Base-by-base conservation (phyloP, 2,329 filamentous ascomycete genomes). In the Fusarium neocosmosporiellum region DNA sequence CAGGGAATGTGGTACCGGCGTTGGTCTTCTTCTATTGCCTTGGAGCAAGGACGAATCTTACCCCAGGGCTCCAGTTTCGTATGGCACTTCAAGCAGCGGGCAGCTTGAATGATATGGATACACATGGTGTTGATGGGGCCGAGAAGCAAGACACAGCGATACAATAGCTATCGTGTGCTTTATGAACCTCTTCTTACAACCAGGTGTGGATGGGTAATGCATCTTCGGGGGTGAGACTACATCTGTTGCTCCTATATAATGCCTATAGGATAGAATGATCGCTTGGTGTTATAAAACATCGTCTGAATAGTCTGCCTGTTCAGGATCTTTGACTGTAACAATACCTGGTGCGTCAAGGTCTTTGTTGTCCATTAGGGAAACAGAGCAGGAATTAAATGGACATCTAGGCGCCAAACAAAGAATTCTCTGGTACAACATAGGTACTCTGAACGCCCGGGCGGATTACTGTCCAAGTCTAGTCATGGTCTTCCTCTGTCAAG, bases 401-500 rank as follows among this genome's bases (percentile, higher is more conserved):
- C 39, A 31, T 31, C 6, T 50, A 31, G 6, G 46, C 11, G 27
- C 10, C 4, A 29, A 31, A 50, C 10, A 50, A 50, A 31, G 46
- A 50, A 7, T 7, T n/a, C 7, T 31, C 27, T 14, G 18, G 43
- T 29, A 29, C 18, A 8, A 13, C 27, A 9, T 8, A 7, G 7
- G 18, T 7, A 31, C 22, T 22, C 18, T 31, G 20, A 41, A 20
- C 7, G n/a, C 10, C n/a, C n/a, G n/a, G n/a, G n/a, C n/a, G n/a
- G n/a, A 8, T 59, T 14, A 2, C 31, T 22, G 4, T 20, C 37
- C 29, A 3, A 33, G n/a, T 14, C 41, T 77, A 84, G 75, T 92
- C 89, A 70, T 92, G 90, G 77, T 98, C 95, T 78, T 98, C 95
- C 82, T 98, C 96, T 0, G 91, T 93, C 37, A 92, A 64, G 1